These are phyloP conservation scores for Piedraia hortae DNA, from an alignment of 2,329 filamentous ascomycete genomes.

Conservation along the genomic window DNA sequence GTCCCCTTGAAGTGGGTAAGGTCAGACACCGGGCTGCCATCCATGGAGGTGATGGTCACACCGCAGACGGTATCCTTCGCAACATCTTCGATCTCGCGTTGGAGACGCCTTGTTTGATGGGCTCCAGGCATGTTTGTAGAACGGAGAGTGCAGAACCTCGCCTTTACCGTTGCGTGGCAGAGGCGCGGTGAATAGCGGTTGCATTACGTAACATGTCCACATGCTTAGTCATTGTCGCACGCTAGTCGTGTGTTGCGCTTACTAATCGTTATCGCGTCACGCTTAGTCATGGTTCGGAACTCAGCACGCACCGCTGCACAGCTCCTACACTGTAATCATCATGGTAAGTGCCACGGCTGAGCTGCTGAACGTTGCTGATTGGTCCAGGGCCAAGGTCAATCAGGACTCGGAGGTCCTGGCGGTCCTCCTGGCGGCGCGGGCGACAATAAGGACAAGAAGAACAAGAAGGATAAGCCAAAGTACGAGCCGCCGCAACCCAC, in stretches of 20 bases:
- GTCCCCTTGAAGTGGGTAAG: slow-evolving; percentile 59
- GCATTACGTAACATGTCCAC: no score
- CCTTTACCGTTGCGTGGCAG: no score
- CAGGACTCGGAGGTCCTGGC: slow-evolving; percentile 41
- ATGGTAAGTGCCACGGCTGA: no score
- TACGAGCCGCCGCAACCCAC: slow-evolving; percentile 96
- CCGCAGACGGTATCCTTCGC: slow-evolving; percentile 47
- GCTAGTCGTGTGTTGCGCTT: no score
- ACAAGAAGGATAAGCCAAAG: slow-evolving; percentile 94
- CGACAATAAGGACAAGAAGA: slow-evolving; percentile 63
- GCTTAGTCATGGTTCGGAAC: no score
- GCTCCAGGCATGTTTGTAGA: slow-evolving; percentile 23
- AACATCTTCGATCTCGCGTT: slow-evolving; percentile 55
- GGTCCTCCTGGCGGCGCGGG: slow-evolving; percentile 37
- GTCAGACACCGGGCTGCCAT: slow-evolving; percentile 30
- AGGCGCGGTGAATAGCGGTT: no score
- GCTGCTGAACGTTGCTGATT: background rate
- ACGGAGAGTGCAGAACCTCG: no score
- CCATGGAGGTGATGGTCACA: slow-evolving; percentile 29
- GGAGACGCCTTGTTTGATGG: slow-evolving; percentile 32
- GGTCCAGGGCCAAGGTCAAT: slow-evolving; percentile 52
- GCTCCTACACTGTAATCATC: no score
- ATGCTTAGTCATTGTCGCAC: no score
- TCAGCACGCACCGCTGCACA: no score
- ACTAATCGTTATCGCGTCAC: no score